Conservation (phyloP, 140 eudicot genomes). For the Flaveria floridana region DNA sequence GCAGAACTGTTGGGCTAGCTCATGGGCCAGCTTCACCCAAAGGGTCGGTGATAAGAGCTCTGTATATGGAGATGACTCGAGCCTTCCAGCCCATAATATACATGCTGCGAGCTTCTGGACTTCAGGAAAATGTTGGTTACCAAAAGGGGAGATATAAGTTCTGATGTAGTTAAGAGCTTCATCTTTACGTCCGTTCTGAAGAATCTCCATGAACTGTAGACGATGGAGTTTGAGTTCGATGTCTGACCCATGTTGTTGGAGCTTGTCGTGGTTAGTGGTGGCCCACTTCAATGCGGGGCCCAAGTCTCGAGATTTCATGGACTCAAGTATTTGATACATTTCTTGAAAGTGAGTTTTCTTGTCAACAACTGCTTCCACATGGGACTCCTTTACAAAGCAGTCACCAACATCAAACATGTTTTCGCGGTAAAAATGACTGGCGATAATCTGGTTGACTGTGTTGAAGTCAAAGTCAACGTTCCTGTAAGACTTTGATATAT, state of each 20-base stretch:
- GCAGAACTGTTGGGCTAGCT: constrained; percentile 69
- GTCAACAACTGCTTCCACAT: constrained; percentile 45
- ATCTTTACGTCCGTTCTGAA: constrained; percentile 58
- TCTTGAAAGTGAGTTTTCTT: constrained; percentile 59
- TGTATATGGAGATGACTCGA: constrained; percentile 79
- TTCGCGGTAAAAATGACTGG: constrained; percentile 75
- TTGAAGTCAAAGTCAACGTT: constrained; percentile 68
- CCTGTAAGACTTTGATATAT: constrained; percentile 77
- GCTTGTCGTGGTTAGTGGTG: constrained; percentile 53
- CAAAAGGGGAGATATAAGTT: constrained; percentile 56
- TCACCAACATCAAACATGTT: constrained; percentile 82
- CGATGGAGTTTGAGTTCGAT: constrained; percentile 72
- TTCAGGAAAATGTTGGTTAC: constrained; percentile 53
- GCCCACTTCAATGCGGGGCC: constrained; percentile 91
- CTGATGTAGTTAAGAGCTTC: constrained; percentile 73
- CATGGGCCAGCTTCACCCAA: constrained; percentile 73
- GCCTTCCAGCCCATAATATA: constrained; percentile 79
- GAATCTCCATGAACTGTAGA: constrained; percentile 63
- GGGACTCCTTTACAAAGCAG: constrained; percentile 59
- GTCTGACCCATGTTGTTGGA: constrained; percentile 63
- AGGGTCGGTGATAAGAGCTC: constrained; percentile 57
- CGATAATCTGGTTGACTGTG: constrained; percentile 66
- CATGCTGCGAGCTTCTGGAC: constrained; percentile 85
- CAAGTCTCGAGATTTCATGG: constrained; percentile 69
- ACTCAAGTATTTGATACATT: constrained; percentile 72